Evolutionary conservation across 2,329 filamentous ascomycete genomes (phyloP), one percentile per base, ranked within the genome.

Genomic region (Arachnopeziza araneosa): DNA sequence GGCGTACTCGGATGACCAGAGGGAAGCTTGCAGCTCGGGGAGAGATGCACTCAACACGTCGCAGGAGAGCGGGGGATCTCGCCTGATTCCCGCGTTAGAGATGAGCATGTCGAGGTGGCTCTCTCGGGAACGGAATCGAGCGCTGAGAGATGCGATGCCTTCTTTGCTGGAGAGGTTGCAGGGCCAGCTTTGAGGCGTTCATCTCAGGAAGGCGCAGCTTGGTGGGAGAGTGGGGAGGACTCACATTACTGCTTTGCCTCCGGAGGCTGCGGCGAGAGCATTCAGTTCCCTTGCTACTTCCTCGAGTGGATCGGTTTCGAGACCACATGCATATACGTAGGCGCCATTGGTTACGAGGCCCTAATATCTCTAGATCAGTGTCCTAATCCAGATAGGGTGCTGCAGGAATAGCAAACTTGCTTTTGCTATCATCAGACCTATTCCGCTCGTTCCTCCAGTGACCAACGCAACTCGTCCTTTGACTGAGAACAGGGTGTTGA

Each of bases 31-130:
- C 9, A 59, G 57, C 21, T 59, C 75, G 0, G 70, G 22, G 0
- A 81, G 65, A 0, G 77, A 66, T 1, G 77, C 77, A 0, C 69
- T 70, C 8, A 79, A 67, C 8, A 79, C 77, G 60, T 80, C 69
- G 67, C 79, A 82, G n/a, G 69, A 56, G 1, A 71, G 59, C 0
- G 70, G 72, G 0, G 78, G 75, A 58, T 80, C 79, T 32, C 78
- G 72, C 30, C 79, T 68, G 55, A 80, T 79, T 9, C 78, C 78
- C 1, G 78, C 79, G 65, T 80, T 80, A 55, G 78, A 80, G 52
- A 79, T 71, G 9, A 81, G 72, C 24, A 80, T 76, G 63, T 81
- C 78, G 21, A 80, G 65, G 50, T 76, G 72, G n/a, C 57, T 67
- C 64, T 79, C 76, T 22, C 67, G 67, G n/a, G 66, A 52, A n/a